phyloP scores from a whole-genome alignment of 148 eudicot species.

The Hydrangea macrophylla region DNA sequence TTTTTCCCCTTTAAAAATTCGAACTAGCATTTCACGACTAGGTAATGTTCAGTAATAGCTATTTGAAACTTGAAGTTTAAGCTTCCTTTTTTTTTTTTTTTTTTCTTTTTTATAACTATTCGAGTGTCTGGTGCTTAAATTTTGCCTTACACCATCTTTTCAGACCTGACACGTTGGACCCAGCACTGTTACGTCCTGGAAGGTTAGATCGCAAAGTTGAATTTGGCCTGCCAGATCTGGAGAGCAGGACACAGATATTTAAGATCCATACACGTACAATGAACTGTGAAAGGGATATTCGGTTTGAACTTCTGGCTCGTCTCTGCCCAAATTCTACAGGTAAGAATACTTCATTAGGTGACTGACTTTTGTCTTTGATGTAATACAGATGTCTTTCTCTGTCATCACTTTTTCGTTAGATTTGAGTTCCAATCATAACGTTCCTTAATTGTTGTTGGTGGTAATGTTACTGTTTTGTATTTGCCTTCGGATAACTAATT shows the following conservation, averaged over 20 bases:
- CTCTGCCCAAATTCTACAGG: slow-evolving; percentile 97
- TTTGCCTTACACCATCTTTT: background rate
- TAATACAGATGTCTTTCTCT: too few species aligned
- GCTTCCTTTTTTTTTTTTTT: background rate
- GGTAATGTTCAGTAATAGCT: background rate
- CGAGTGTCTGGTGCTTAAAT: too few species aligned
- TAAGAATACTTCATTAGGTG: slow-evolving; percentile 6
- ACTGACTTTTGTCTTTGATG: too few species aligned
- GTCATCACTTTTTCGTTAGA: too few species aligned
- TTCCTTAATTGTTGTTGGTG: too few species aligned
- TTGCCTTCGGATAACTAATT: too few species aligned
- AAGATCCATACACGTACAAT: slow-evolving; percentile 91
- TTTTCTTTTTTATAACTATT: too few species aligned
- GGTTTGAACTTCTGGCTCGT: slow-evolving; percentile 93
- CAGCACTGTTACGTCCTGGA: slow-evolving; percentile 89
- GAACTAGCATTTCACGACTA: background rate
- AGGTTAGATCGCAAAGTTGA: slow-evolving; percentile 86
- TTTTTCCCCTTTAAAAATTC: too few species aligned
- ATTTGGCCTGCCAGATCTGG: slow-evolving; percentile 91
- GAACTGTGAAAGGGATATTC: slow-evolving; percentile 90
- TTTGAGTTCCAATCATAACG: too few species aligned
- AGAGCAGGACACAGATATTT: slow-evolving; percentile 84
- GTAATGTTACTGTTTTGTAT: too few species aligned
- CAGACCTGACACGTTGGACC: slow-evolving; percentile 92
- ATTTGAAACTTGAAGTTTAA: background rate